Base-by-base conservation (phyloP, 495 filamentous ascomycete species). In the Hypoxylon lienhwacheense region DNA sequence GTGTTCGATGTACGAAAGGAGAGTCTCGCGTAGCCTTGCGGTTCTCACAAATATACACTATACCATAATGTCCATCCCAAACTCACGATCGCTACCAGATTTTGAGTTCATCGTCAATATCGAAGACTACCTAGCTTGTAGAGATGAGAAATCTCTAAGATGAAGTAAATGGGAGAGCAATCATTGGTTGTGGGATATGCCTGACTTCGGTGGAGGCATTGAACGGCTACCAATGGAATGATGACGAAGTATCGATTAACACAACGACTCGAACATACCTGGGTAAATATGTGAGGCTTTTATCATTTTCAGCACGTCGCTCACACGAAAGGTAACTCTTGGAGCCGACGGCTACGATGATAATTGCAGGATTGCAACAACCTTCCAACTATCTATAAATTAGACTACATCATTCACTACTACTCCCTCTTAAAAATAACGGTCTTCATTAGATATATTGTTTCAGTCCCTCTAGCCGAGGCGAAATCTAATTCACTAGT, bases 71-170 rank as follows among this genome's bases (percentile, higher is more conserved):
- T 64, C 76, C 28, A 62, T 75, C 6, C 75, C 66, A 2, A 63
- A 72, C 41, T 69, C 67, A 0, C 64, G 57, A 28, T 46, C 50
- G 21, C 57, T 82, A 19, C 82, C 78, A 4, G 78, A 86, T 47
- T 75, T 84, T 61, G 82, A 86, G 59, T 87, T 88, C 59, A 67
- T 79, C 7, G 76, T 88, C 54, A 74, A 69, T 25, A 73, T 80
- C 33, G 76, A 81, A 51, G 81, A 85, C 51, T 73, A 77, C 35
- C 68, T 76, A 0, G 55, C 40, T 5, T 40, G 45, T 16, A 51
- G 57, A 15, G 57, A 70, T 7, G 71, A 77, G 0, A 17, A 54
- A 10, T 51, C 60, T 7, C 59, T 71, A 14, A 70, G 79, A 8
- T 85, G 82, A 81, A 70, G 73, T 5, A n/a, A n/a, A n/a, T 77